These are phyloP conservation scores for Rhizoclosmatium globosum DNA, from an alignment of 192 early-diverging fungal species.

Conservation along the genomic window DNA sequence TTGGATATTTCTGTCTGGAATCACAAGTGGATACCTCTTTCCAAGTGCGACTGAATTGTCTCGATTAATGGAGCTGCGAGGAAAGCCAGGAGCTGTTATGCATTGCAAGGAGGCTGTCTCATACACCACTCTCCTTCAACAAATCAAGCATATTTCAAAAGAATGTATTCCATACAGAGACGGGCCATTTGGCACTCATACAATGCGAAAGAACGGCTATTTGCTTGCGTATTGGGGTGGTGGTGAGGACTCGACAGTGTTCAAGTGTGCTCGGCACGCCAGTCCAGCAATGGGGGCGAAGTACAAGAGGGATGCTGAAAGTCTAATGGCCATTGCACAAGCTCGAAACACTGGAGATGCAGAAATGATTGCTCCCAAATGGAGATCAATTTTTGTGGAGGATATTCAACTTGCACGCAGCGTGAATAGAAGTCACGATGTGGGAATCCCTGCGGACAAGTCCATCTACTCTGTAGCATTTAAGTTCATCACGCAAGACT, in stretches of 20 bases:
- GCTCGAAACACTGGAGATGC: neutral
- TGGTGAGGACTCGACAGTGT: neutral
- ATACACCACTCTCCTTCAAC: too few relatives aligned
- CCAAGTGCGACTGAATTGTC: too few relatives aligned
- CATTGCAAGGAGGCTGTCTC: too few relatives aligned
- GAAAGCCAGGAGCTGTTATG: too few relatives aligned
- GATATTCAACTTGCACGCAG: neutral
- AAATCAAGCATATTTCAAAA: too few relatives aligned
- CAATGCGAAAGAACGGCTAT: neutral
- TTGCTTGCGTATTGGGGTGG: neutral
- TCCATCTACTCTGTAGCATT: neutral
- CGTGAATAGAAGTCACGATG: neutral
- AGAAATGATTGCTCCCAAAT: slow-evolving; percentile 3
- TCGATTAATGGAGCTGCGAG: too few relatives aligned
- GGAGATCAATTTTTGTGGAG: neutral
- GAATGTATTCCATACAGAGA: slow-evolving; percentile 2
- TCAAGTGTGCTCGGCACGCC: neutral
- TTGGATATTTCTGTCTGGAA: too few relatives aligned
- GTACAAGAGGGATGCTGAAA: neutral
- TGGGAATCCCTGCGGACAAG: neutral
- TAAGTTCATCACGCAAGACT: slow-evolving; percentile 11
- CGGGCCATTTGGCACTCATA: slow-evolving; percentile 1
- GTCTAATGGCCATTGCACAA: slow-evolving; percentile 1
- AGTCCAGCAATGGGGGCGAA: neutral
- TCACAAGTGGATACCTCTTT: too few relatives aligned